Percentiles rank a stretch among this genome's conserved stretches.
phyloP scores from a whole-genome alignment of 495 filamentous ascomycete species.

The Tirmania nivea region DNA sequence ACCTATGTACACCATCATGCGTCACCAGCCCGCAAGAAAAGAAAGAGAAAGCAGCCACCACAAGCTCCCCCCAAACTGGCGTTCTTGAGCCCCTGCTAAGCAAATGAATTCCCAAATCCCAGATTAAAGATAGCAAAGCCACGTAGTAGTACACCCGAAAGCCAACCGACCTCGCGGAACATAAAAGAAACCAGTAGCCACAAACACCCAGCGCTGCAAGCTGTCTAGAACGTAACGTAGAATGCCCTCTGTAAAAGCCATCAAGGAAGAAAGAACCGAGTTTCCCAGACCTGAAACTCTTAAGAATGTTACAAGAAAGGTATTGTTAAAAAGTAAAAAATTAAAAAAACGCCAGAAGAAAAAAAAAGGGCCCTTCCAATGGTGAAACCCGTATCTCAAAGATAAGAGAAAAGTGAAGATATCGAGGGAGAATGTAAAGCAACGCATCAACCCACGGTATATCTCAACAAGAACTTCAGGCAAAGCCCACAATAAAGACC shows the following conservation, averaged over 20 bases:
- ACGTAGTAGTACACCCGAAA: not conserved
- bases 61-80: not conserved
- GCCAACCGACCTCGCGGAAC: not conserved
- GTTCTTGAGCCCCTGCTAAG: not conserved
- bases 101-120: not conserved
- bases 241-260: not conserved
- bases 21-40: no score
- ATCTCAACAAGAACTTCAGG: not conserved
- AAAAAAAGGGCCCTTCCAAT: not conserved
- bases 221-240: conserved; percentile 4
- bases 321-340: not conserved
- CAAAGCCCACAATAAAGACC: not conserved
- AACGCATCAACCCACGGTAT: not conserved
- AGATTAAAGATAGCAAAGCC: conserved; percentile 4
- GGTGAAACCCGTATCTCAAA: not conserved
- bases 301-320: not conserved
- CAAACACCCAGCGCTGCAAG: not conserved
- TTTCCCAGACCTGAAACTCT: not conserved
- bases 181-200: not conserved
- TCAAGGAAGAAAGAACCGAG: not conserved
- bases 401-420: not conserved
- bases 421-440: no score
- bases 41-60: not conserved
- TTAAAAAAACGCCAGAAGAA: not conserved
- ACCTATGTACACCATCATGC: no score